Evolutionary conservation across 2,329 filamentous ascomycete genomes (phyloP), one percentile per base, ranked within the genome.

Genomic region (Penicillium sclerotigenum): DNA sequence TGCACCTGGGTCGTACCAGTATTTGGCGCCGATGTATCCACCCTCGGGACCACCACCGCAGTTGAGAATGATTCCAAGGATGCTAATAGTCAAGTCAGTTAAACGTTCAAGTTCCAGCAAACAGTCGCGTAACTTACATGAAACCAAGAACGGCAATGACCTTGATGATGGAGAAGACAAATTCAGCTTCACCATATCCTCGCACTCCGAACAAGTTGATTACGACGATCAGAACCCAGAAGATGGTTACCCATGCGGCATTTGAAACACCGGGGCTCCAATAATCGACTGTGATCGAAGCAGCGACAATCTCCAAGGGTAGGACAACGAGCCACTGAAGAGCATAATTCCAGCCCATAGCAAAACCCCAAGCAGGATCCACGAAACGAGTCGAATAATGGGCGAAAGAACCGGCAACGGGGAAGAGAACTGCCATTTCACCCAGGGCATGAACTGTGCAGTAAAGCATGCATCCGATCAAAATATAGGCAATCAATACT

Each of bases 261-360:
- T 86, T 85, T 28, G 85, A 82, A 53, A 91, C 74, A 31, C 73
- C 63, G 0, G 81, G 72, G 51, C 86, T 84, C 91, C 91, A 96
- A 69, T 89, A 96, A 31, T 86, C 81, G 52, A 96, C 86, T 0
- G 91, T 95, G 22, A 96, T 85, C 3, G 90, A 88, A 2, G 91
- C 91, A 2, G 91, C 89, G 59, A 96, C 90, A 54, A 96, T 88
- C 72, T 96, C 91, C 36, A 96, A 79, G 0, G 91, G 91, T 31
- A 96, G 75, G 0, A 92, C 85, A 34, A 91, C 82, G 2, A 96
- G 81, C 92, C 92, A 96, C 75, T 95, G 89, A 63, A 96, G 73
- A 5, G 89, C 90, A 72, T 96, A 95, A 68, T 95, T 96, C 91
- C 91, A 96, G 16, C 91, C 91, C 89, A 96, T 95, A 45, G 91